Conservation (phyloP, 106 monocot genomes). For the Dendrobium huoshanense region DNA sequence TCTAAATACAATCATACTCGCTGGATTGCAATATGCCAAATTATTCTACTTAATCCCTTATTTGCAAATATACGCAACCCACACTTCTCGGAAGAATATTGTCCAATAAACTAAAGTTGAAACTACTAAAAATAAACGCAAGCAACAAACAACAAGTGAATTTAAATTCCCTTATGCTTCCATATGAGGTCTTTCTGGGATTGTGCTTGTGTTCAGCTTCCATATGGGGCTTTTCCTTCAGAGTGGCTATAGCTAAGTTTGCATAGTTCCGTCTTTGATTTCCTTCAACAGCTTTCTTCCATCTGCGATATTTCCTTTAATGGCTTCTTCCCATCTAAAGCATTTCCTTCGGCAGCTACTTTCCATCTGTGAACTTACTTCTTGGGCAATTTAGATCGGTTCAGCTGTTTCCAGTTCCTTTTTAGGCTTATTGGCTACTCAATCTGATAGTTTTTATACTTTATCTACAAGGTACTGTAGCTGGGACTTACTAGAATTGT, state of each 20-base stretch:
- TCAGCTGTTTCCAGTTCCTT: no score
- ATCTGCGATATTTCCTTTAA: neutral
- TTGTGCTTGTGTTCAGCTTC: no score
- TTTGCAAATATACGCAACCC: neutral
- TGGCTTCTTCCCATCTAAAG: neutral
- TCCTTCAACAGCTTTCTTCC: neutral
- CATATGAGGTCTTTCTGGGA: no score
- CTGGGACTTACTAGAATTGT: no score
- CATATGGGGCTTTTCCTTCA: no score
- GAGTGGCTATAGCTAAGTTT: no score
- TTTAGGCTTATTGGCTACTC: no score
- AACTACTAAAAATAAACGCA: neutral
- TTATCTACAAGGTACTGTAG: no score
- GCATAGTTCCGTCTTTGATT: no score
- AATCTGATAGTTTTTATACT: no score
- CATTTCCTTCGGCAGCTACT: neutral
- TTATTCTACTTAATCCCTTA: neutral
- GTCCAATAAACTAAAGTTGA: neutral
- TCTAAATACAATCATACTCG: neutral
- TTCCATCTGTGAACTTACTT: neutral
- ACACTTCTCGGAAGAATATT: neutral
- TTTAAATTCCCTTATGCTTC: neutral
- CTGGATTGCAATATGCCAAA: neutral
- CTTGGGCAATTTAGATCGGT: no score
- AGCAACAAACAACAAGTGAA: neutral